These are phyloP conservation scores for Geoglossum glabrum DNA, from an alignment of 495 filamentous ascomycete genomes.

Conservation along the genomic window DNA sequence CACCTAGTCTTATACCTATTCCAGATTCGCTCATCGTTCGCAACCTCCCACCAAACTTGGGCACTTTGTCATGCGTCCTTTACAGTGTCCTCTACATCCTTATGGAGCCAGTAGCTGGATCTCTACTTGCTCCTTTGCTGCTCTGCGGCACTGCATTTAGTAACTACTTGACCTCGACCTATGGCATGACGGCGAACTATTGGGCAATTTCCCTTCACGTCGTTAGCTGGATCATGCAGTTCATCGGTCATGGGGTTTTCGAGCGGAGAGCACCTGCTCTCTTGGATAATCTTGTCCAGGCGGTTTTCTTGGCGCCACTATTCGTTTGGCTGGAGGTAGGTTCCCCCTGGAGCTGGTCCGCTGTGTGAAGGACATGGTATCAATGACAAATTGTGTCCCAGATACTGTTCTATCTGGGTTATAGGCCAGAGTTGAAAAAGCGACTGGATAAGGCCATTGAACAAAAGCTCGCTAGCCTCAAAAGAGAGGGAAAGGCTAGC, in stretches of 20 bases:
- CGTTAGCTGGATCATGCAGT: constrained; percentile 69
- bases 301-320: constrained; percentile 84
- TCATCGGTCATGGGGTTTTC: constrained; percentile 77
- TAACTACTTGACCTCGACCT: constrained; percentile 50
- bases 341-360: neutral
- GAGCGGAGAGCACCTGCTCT: constrained; percentile 77
- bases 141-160: constrained; percentile 47
- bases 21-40: constrained; percentile 49
- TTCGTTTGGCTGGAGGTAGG: constrained; percentile 79
- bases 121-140: constrained; percentile 48
- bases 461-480: constrained; percentile 43
- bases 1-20: constrained; percentile 46
- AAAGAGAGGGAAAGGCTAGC: constrained; percentile 12
- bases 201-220: constrained; percentile 46
- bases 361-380: neutral
- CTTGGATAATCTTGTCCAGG: constrained; percentile 79
- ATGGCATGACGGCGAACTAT: constrained; percentile 47
- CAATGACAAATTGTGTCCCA: neutral
- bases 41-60: constrained; percentile 63
- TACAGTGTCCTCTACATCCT: constrained; percentile 74
- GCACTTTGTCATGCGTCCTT: constrained; percentile 47
- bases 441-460: constrained; percentile 57
- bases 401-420: constrained; percentile 75
- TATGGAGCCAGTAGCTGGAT: constrained; percentile 81
- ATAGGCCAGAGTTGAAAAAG: constrained; percentile 65